A percentile compares a stretch with the other conserved stretches of the same genome.
Evolutionary conservation across 257 asterid species (phyloP).

Genomic region (Verbascum thapsus): DNA sequence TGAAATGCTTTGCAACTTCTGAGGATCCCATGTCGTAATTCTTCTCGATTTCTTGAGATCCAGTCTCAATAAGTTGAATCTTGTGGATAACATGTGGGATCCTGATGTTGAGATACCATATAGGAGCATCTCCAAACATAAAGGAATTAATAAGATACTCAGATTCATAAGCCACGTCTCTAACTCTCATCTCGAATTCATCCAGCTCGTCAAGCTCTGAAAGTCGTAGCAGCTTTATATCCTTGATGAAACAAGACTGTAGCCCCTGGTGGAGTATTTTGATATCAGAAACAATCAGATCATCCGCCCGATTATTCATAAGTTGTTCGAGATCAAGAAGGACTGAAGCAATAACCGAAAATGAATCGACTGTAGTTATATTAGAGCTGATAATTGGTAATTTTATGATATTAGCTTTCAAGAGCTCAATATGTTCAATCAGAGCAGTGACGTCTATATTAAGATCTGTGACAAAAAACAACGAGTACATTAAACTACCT

Average conservation of each 20-base stretch:
- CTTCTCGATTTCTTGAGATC: neutral
- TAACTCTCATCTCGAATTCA: neutral
- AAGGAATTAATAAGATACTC: slow-evolving; percentile 9
- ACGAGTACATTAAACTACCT: slow-evolving; percentile 7
- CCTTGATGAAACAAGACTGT: neutral
- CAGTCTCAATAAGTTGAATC: neutral
- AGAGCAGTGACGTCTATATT: neutral
- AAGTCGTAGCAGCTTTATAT: neutral
- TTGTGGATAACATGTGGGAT: slow-evolving; percentile 1
- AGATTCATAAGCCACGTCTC: slow-evolving; percentile 22
- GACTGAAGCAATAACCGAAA: slow-evolving; percentile 28
- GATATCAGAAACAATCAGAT: slow-evolving; percentile 1
- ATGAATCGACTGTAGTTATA: neutral
- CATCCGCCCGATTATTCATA: neutral
- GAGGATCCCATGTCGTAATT: neutral
- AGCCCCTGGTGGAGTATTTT: slow-evolving; percentile 5
- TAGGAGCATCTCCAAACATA: slow-evolving; percentile 2
- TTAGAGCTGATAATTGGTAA: neutral
- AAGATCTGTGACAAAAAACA: neutral
- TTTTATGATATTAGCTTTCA: neutral
- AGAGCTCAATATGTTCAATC: neutral
- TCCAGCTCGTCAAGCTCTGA: neutral
- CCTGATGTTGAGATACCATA: neutral
- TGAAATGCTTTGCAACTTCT: neutral
- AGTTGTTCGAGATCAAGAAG: slow-evolving; percentile 22